Evolutionary conservation across 2,329 filamentous ascomycete species (phyloP).

Genomic region (Cadophora malorum): DNA sequence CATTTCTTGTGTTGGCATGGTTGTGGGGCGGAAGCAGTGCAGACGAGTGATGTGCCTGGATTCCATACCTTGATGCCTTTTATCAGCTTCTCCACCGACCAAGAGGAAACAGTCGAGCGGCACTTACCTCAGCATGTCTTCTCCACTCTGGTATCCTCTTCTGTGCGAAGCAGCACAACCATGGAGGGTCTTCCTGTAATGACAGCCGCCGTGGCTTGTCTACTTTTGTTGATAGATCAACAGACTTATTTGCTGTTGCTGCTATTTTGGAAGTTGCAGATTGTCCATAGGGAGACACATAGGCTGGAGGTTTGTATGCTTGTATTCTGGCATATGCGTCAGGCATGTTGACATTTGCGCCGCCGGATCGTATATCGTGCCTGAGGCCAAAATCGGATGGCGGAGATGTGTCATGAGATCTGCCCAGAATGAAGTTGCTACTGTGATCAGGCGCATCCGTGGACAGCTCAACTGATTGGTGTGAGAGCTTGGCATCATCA

Average conservation of each 20-base stretch:
- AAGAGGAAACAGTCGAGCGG: neutral
- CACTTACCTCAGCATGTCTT: conserved; percentile 1
- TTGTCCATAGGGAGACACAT: neutral
- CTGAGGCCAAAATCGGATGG: neutral
- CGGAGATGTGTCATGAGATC: neutral
- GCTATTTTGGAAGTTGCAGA: neutral
- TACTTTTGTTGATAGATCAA: too few relatives aligned
- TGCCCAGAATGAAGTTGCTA: neutral
- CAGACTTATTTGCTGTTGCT: neutral
- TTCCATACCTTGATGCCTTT: neutral
- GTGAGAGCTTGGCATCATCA: neutral
- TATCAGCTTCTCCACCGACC: neutral
- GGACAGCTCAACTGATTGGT: neutral
- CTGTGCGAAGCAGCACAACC: conserved; percentile 12
- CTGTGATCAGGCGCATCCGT: neutral
- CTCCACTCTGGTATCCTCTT: neutral
- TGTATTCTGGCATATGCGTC: neutral
- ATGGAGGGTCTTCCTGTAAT: neutral
- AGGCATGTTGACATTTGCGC: conserved; percentile 7
- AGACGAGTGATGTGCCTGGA: neutral
- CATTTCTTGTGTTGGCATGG: conserved; percentile 8
- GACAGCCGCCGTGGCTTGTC: neutral
- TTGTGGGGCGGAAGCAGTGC: neutral
- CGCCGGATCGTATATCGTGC: neutral
- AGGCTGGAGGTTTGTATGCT: conserved; percentile 5